These are phyloP conservation scores for Pelargonium cotyledonis DNA, from an alignment of 441 rosid genomes.

Conservation along the genomic window DNA sequence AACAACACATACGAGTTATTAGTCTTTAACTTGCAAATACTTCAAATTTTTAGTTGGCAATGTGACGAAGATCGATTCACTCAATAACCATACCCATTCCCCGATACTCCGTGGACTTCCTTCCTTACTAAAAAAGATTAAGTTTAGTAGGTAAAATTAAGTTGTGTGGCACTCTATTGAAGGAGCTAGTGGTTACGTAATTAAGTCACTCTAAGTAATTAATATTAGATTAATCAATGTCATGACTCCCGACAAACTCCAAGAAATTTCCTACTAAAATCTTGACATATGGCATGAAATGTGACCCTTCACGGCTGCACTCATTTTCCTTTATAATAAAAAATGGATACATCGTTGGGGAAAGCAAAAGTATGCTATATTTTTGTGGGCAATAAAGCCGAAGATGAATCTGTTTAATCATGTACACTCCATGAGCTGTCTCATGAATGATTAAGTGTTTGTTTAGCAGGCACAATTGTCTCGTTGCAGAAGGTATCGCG, in stretches of 20 bases:
- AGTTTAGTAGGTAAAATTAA: background rate
- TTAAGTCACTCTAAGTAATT: background rate
- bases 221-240: background rate
- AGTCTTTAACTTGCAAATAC: too few species aligned
- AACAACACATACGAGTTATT: too few species aligned
- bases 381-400: background rate
- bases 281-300: constrained; percentile 3
- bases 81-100: too few species aligned
- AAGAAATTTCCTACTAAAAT: constrained; percentile 6
- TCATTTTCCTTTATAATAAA: background rate
- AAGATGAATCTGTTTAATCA: background rate
- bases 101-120: too few species aligned
- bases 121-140: background rate
- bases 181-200: background rate
- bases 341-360: background rate
- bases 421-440: background rate
- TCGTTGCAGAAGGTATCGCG: too few species aligned
- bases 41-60: too few species aligned
- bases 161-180: background rate
- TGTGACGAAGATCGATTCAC: too few species aligned
- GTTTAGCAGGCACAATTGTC: too few species aligned
- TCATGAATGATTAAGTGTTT: too few species aligned
- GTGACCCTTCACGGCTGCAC: background rate
- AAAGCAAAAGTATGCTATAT: background rate
- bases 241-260: background rate